Conservation (phyloP, 2,329 filamentous ascomycete species). For the Pestalotiopsis sp. region DNA sequence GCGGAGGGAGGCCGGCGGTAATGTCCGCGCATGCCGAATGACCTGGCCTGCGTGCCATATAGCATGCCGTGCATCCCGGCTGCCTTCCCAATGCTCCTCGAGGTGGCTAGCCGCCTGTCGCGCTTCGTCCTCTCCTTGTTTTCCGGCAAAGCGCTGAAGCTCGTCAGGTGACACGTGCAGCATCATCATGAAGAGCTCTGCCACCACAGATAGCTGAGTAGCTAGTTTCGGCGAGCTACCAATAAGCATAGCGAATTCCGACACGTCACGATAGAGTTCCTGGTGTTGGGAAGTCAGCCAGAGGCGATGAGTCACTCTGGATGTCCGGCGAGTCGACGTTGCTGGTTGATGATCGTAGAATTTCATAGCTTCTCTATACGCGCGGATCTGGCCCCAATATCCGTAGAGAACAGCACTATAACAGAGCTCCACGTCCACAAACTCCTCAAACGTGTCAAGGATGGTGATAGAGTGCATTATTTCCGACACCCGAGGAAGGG, state of each 20-base stretch:
- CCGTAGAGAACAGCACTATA: slow-evolving; percentile 27
- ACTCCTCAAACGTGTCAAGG: slow-evolving; percentile 21
- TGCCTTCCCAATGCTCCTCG: slow-evolving; percentile 24
- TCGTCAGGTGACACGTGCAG: slow-evolving; percentile 28
- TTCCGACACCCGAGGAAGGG: slow-evolving; percentile 23
- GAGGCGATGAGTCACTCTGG: slow-evolving; percentile 21
- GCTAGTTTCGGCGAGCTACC: slow-evolving; percentile 13
- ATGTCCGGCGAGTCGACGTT: background rate
- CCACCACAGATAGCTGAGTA: slow-evolving; percentile 21
- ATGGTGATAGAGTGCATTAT: slow-evolving; percentile 21
- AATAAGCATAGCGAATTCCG: slow-evolving; percentile 24
- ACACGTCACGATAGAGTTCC: slow-evolving; percentile 29
- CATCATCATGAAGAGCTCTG: slow-evolving; percentile 28
- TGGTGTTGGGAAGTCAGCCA: slow-evolving; percentile 32
- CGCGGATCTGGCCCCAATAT: slow-evolving; percentile 32
- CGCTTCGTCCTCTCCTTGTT: slow-evolving; percentile 28
- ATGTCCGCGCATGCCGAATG: slow-evolving; percentile 19
- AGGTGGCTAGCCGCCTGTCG: slow-evolving; percentile 19
- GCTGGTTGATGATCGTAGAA: slow-evolving; percentile 21
- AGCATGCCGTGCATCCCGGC: slow-evolving; percentile 24
- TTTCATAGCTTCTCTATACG: slow-evolving; percentile 30
- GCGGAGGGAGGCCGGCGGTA: slow-evolving; percentile 25
- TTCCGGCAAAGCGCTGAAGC: slow-evolving; percentile 28
- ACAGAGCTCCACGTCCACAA: slow-evolving; percentile 31
- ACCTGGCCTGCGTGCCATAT: slow-evolving; percentile 30